phyloP scores from a whole-genome alignment of 371 early-diverging fungal genomes.

The Mucor irregularis region DNA sequence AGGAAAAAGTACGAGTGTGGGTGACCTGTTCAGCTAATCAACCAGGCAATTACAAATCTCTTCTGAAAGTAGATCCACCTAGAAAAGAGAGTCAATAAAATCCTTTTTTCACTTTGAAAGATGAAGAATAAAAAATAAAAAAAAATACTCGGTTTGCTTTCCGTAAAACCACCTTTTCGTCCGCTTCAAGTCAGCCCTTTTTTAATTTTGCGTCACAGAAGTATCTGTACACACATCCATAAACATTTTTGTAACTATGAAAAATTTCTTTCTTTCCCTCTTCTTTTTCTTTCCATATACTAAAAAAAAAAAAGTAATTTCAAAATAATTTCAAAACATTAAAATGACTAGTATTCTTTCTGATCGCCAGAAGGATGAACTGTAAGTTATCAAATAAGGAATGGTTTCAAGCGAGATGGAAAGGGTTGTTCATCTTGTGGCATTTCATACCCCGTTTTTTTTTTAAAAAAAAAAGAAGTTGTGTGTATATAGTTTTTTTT shows the following conservation, averaged over 20 bases:
- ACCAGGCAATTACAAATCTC: too few species aligned
- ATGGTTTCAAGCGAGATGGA: neutral
- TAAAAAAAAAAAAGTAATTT: neutral
- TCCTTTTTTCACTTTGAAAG: too few species aligned
- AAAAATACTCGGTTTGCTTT: neutral
- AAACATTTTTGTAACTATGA: neutral
- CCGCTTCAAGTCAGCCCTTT: neutral
- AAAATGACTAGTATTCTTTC: constrained; percentile 30
- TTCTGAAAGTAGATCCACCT: too few species aligned
- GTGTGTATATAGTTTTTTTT: neutral
- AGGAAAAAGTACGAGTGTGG: too few species aligned
- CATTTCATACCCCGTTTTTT: neutral
- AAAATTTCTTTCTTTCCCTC: neutral
- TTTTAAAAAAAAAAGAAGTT: neutral
- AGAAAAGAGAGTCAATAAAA: too few species aligned
- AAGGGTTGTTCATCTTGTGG: neutral
- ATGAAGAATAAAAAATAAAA: too few species aligned
- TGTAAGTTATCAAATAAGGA: constrained; percentile 13
- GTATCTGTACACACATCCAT: too few species aligned
- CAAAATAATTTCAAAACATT: constrained; percentile 55
- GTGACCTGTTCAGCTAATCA: too few species aligned
- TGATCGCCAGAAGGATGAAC: constrained; percentile 31
- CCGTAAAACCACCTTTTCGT: neutral
- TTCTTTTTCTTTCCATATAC: neutral
- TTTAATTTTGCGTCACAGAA: constrained; percentile 1